Percentiles rank a stretch among this genome's conserved stretches.
Conservation (phyloP, 2,329 filamentous ascomycete genomes). For the Pseudopyrenochaeta lycopersici region DNA sequence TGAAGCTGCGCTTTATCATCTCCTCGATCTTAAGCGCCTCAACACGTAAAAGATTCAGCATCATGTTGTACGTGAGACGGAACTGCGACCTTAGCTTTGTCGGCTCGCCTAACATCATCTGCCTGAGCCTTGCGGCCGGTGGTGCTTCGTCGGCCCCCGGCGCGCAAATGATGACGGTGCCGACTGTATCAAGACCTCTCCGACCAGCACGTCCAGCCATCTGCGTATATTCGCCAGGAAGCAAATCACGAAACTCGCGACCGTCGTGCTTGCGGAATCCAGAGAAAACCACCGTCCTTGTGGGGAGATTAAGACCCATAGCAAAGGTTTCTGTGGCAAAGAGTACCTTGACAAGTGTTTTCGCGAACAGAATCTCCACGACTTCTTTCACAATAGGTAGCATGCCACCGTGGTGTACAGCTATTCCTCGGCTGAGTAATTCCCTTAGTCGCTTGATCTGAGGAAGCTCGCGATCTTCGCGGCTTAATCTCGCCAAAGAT, state of each 20-base stretch:
- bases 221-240: constrained; percentile 96
- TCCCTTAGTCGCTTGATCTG: constrained; percentile 91
- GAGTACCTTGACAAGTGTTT: constrained; percentile 92
- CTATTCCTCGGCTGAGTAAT: constrained; percentile 85
- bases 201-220: constrained; percentile 97
- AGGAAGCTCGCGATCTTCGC: constrained; percentile 87
- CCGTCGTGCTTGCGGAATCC: constrained; percentile 97
- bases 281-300: constrained; percentile 95
- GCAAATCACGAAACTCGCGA: constrained; percentile 85
- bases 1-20: constrained; percentile 99
- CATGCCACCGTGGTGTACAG: constrained; percentile 94
- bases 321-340: constrained; percentile 99
- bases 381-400: constrained; percentile 97
- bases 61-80: constrained; percentile 99
- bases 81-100: constrained; percentile 97
- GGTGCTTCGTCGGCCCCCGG: constrained; percentile 86
- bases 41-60: constrained; percentile 90
- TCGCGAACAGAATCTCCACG: constrained; percentile 95
- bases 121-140: constrained; percentile 79
- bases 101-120: constrained; percentile 96
- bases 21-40: constrained; percentile 98
- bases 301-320: constrained; percentile 96
- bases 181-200: constrained; percentile 89
- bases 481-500: constrained; percentile 88
- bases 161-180: constrained; percentile 90